Conservation (phyloP, 768 basidiomycete genomes). For the Lentinula detonsa region DNA sequence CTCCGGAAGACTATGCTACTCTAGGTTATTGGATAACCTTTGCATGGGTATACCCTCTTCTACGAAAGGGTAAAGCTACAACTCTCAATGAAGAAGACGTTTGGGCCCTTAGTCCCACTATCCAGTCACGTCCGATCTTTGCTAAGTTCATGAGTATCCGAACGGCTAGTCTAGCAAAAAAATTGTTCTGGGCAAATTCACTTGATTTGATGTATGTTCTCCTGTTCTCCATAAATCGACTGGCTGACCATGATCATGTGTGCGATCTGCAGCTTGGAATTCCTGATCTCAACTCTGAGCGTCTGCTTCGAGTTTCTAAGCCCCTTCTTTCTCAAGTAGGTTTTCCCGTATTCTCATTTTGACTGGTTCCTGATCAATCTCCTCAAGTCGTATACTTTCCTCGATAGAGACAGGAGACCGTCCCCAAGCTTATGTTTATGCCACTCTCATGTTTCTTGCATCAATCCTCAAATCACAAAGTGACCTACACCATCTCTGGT, state of each 20-base stretch:
- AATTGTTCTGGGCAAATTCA: conserved; percentile 39
- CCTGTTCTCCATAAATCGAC: background rate
- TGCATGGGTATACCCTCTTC: conserved; percentile 63
- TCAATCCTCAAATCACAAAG: conserved; percentile 44
- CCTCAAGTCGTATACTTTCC: conserved; percentile 41
- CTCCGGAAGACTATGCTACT: conserved; percentile 72
- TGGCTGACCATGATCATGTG: background rate
- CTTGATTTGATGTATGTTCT: conserved; percentile 36
- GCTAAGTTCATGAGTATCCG: conserved; percentile 35
- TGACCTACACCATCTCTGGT: conserved; percentile 73
- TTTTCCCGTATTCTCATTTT: conserved; percentile 7
- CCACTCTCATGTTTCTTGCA: conserved; percentile 65
- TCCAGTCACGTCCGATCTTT: conserved; percentile 64
- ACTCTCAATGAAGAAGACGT: conserved; percentile 70
- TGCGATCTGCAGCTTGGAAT: conserved; percentile 46
- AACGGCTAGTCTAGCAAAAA: conserved; percentile 34
- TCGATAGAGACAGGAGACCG: conserved; percentile 35
- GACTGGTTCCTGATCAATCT: conserved; percentile 1
- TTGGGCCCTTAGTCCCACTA: conserved; percentile 63
- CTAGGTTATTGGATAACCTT: conserved; percentile 72
- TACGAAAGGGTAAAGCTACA: conserved; percentile 43
- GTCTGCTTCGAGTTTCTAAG: conserved; percentile 73
- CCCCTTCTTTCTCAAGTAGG: conserved; percentile 81
- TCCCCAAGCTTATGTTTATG: conserved; percentile 69
- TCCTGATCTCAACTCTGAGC: conserved; percentile 57